A percentile compares a stretch with the other conserved stretches of the same genome.
Conservation (phyloP, 306 rosid genomes). For the Begonia masoniana region DNA sequence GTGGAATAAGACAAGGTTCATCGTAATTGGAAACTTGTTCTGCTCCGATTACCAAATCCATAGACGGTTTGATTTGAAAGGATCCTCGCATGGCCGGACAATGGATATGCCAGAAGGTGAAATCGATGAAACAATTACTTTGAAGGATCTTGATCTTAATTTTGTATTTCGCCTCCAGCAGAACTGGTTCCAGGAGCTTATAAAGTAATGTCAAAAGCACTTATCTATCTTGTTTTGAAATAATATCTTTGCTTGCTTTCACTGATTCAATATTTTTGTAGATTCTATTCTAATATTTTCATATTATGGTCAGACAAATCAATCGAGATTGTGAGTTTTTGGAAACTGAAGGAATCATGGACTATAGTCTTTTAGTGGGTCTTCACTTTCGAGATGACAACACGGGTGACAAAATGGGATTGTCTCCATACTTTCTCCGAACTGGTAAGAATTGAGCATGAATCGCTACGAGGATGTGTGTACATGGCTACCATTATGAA, state of each 20-base stretch:
- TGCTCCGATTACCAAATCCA: conserved; percentile 92
- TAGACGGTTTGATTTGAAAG: conserved; percentile 84
- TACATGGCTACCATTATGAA: not conserved
- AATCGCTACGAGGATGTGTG: not conserved
- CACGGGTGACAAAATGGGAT: conserved; percentile 60
- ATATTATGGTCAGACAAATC: conserved; percentile 51
- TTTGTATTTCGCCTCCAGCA: conserved; percentile 66
- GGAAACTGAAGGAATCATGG: conserved; percentile 91
- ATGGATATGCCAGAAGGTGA: conserved; percentile 66
- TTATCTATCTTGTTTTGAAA: not conserved
- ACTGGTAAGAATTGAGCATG: conserved; percentile 34
- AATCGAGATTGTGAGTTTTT: conserved; percentile 78
- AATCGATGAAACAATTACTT: conserved; percentile 91
- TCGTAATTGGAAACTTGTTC: conserved; percentile 96
- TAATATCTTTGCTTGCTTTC: not conserved
- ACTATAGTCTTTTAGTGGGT: conserved; percentile 92
- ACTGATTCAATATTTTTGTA: not conserved
- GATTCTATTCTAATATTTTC: conserved; percentile 8
- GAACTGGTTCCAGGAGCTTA: conserved; percentile 49
- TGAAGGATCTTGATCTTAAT: conserved; percentile 92
- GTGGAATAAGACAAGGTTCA: conserved; percentile 67
- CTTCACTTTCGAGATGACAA: conserved; percentile 84
- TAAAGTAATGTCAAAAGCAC: conserved; percentile 26
- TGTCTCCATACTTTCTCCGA: conserved; percentile 76
- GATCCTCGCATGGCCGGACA: conserved; percentile 94